phyloP scores from a whole-genome alignment of 495 filamentous ascomycete genomes.

The Parachaetomium inaequale region DNA sequence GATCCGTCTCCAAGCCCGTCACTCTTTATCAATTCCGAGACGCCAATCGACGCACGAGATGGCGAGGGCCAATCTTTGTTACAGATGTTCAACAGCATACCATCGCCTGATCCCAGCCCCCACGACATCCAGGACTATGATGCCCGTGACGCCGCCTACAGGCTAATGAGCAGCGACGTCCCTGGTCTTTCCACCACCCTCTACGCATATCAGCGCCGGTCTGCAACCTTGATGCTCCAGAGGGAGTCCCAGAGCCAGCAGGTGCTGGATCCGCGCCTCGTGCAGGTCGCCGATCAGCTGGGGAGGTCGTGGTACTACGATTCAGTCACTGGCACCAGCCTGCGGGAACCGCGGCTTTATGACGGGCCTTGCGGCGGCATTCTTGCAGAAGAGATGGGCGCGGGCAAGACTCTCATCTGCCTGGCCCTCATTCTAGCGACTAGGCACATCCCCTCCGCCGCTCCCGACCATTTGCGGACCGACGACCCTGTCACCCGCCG shows the following conservation, averaged over 20 bases:
- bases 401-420: conserved; percentile 87
- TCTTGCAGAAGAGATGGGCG: conserved; percentile 65
- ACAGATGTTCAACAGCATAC: conserved; percentile 80
- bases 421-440: conserved; percentile 81
- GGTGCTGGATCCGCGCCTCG: conserved; percentile 71
- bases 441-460: conserved; percentile 59
- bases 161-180: conserved; percentile 55
- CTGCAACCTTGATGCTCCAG: conserved; percentile 82
- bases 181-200: conserved; percentile 63
- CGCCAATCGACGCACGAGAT: neutral
- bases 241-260: conserved; percentile 64
- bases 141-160: conserved; percentile 57
- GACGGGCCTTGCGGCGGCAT: conserved; percentile 76
- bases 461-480: conserved; percentile 46
- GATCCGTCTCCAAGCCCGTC: neutral
- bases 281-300: conserved; percentile 52
- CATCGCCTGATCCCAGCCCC: conserved; percentile 62
- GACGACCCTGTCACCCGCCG: conserved; percentile 12
- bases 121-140: conserved; percentile 53
- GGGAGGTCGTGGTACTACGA: conserved; percentile 70
- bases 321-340: conserved; percentile 54
- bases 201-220: conserved; percentile 76
- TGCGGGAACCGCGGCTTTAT: conserved; percentile 64
- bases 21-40: neutral
- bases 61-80: conserved; percentile 57